phyloP scores from a whole-genome alignment of 371 early-diverging fungal species.

The Gilbertella persicaria region DNA sequence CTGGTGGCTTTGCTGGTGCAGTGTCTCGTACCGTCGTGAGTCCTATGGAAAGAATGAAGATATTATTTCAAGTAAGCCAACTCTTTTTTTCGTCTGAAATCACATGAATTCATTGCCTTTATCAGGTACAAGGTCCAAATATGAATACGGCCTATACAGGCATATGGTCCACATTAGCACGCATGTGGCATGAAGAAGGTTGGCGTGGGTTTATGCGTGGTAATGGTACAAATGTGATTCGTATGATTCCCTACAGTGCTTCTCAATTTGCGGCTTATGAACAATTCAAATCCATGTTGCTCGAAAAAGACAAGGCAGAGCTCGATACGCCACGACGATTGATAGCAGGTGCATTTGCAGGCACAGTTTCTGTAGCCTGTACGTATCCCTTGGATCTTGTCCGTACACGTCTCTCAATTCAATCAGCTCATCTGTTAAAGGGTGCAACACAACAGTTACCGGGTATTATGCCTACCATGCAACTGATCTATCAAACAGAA shows the following conservation, averaged over 20 bases:
- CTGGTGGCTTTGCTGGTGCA: conserved; percentile 92
- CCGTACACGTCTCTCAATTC: conserved; percentile 81
- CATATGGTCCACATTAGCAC: conserved; percentile 70
- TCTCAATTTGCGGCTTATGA: conserved; percentile 92
- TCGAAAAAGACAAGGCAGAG: conserved; percentile 69
- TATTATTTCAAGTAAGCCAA: conserved; percentile 81
- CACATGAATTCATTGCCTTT: conserved; percentile 20
- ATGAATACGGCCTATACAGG: conserved; percentile 67
- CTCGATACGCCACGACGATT: conserved; percentile 74
- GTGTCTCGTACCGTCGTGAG: conserved; percentile 91
- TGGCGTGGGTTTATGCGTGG: conserved; percentile 85
- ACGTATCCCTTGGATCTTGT: conserved; percentile 92
- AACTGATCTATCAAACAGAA: conserved; percentile 71
- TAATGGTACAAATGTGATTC: conserved; percentile 91
- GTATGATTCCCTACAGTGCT: conserved; percentile 90
- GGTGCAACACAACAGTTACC: conserved; percentile 61
- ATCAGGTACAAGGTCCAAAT: conserved; percentile 75
- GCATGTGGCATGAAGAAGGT: conserved; percentile 90
- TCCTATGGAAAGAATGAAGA: conserved; percentile 92
- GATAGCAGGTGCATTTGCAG: conserved; percentile 83
- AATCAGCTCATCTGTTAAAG: conserved; percentile 54
- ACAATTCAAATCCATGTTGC: conserved; percentile 66
- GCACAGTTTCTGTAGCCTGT: conserved; percentile 78
- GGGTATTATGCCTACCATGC: conserved; percentile 70
- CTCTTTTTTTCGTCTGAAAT: conserved; percentile 22